These are phyloP conservation scores for Rhodotorula paludigena DNA, from an alignment of 768 basidiomycete genomes.

Conservation along the genomic window DNA sequence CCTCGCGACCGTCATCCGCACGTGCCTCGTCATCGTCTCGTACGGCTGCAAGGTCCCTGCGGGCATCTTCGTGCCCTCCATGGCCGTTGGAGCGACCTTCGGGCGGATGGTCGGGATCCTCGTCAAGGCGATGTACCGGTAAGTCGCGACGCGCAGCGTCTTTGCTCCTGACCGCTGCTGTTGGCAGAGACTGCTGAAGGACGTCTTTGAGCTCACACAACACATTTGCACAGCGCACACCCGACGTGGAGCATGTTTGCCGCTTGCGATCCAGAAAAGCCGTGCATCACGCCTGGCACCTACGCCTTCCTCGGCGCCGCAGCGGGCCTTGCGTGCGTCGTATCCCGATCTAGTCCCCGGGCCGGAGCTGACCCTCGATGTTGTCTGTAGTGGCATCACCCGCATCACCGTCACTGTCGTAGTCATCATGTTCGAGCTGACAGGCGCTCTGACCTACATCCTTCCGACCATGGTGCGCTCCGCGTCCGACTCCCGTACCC, in stretches of 20 bases:
- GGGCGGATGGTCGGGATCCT: conserved; percentile 95
- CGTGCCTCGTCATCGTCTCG: conserved; percentile 77
- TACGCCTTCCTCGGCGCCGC: conserved; percentile 97
- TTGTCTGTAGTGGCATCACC: conserved; percentile 80
- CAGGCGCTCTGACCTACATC: conserved; percentile 93
- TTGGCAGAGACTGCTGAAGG: no score
- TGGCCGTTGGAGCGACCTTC: conserved; percentile 97
- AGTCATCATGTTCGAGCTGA: conserved; percentile 98
- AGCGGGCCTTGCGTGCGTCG: conserved; percentile 74
- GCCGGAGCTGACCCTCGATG: neutral
- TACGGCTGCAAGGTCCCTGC: conserved; percentile 96
- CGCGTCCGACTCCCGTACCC: neutral
- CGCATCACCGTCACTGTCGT: conserved; percentile 96
- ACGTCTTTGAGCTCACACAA: neutral
- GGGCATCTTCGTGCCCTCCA: conserved; percentile 97
- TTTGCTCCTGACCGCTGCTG: no score
- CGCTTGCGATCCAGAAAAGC: conserved; percentile 81
- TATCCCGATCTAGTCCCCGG: neutral
- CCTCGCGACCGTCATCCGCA: conserved; percentile 83
- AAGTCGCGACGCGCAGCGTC: conserved; percentile 42
- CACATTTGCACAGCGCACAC: conserved; percentile 57
- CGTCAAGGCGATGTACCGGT: conserved; percentile 87
- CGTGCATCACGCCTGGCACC: conserved; percentile 96
- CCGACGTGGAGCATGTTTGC: conserved; percentile 81
- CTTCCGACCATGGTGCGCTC: conserved; percentile 85